Conservation (phyloP, 345 rosid genomes). For the Salix dunnii region DNA sequence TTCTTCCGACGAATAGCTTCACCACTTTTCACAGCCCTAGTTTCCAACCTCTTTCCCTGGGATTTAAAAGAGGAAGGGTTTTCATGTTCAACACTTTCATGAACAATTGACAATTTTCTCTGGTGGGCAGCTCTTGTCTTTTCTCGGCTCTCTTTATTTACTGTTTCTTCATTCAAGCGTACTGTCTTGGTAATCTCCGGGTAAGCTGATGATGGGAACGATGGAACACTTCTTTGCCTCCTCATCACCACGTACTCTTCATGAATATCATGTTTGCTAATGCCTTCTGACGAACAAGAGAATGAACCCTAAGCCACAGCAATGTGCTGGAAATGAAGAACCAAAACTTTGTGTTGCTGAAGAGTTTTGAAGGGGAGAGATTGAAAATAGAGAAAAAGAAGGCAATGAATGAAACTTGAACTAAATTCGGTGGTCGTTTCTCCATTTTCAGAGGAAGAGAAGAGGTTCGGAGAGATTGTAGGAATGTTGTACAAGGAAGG, state of each 20-base stretch:
- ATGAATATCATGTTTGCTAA: slow-evolving; percentile 16
- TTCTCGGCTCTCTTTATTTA: background rate
- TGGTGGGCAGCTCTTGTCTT: background rate
- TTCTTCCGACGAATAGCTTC: slow-evolving; percentile 8
- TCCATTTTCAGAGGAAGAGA: slow-evolving; percentile 16
- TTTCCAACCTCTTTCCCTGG: slow-evolving; percentile 6
- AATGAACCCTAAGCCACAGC: slow-evolving; percentile 59
- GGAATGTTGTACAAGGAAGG: background rate
- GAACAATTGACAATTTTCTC: slow-evolving; percentile 9
- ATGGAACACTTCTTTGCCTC: slow-evolving; percentile 15
- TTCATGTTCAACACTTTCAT: slow-evolving; percentile 11
- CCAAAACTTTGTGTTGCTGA: slow-evolving; percentile 51
- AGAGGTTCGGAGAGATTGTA: background rate
- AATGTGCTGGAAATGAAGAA: slow-evolving; percentile 65
- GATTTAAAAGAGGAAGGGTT: background rate
- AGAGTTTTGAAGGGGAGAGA: slow-evolving; percentile 49
- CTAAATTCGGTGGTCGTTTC: slow-evolving; percentile 15
- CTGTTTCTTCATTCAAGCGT: slow-evolving; percentile 7
- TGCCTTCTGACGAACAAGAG: slow-evolving; percentile 26
- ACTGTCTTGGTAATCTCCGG: background rate
- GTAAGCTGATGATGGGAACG: slow-evolving; percentile 7
- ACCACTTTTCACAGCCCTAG: background rate
- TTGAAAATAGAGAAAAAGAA: slow-evolving; percentile 41
- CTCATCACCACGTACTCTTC: slow-evolving; percentile 25
- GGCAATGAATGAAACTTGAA: slow-evolving; percentile 28